Evolutionary conservation across 2,329 filamentous ascomycete genomes (phyloP).

Genomic region (Cladophialophora bantiana): DNA sequence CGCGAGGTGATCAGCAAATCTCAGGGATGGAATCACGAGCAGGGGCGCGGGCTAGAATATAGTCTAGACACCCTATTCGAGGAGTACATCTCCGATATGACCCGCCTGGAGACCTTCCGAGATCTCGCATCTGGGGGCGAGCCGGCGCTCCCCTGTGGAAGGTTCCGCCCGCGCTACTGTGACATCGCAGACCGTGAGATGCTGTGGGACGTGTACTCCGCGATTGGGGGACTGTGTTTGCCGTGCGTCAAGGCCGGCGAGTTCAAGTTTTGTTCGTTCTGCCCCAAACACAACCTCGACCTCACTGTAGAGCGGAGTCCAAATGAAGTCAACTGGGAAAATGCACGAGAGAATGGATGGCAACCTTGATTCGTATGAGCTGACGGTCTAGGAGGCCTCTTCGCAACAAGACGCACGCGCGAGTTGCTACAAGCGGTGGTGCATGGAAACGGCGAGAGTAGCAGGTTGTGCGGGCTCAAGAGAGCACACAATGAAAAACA

Average conservation of each 20-base stretch:
- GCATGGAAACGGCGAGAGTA: too few species aligned
- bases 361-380: too few species aligned
- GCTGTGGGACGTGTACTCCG: background rate
- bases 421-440: too few species aligned
- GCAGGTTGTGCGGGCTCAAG: too few species aligned
- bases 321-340: too few species aligned
- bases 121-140: background rate
- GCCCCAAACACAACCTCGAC: background rate
- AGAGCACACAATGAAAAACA: too few species aligned
- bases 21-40: background rate
- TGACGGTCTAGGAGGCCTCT: too few species aligned
- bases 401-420: too few species aligned
- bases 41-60: background rate
- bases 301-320: background rate
- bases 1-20: conserved; percentile 10
- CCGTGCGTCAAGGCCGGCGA: conserved; percentile 7
- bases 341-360: too few species aligned
- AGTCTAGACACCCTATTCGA: background rate
- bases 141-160: background rate
- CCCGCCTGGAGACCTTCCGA: background rate
- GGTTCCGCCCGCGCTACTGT: background rate
- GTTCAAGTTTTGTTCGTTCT: background rate
- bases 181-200: background rate
- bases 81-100: background rate
- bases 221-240: conserved; percentile 12